Percentiles rank a stretch among this genome's conserved stretches.
Evolutionary conservation across 2,329 filamentous ascomycete species (phyloP).

Genomic region (Chaetomiaceae sp.): DNA sequence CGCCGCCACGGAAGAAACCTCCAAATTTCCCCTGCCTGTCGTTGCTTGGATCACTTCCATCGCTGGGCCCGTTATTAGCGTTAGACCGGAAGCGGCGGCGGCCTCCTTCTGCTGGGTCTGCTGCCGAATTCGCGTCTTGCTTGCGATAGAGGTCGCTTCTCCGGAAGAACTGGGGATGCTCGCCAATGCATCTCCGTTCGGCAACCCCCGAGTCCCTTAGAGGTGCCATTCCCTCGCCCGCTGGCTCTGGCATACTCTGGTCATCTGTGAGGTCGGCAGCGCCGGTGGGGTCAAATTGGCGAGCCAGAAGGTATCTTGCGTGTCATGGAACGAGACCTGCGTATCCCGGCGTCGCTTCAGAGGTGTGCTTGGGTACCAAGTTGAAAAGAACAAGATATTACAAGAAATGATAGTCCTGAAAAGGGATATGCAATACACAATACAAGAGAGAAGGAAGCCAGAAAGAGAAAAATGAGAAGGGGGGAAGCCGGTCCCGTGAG

Average conservation of each 20-base stretch:
- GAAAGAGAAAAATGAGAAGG: too few species aligned
- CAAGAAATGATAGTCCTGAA: neutral
- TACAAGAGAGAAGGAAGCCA: conserved; percentile 16
- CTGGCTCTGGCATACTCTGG: conserved; percentile 25
- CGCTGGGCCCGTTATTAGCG: conserved; percentile 4
- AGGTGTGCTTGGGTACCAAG: neutral
- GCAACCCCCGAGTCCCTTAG: conserved; percentile 15
- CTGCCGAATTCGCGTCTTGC: conserved; percentile 10
- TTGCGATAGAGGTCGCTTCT: conserved; percentile 5
- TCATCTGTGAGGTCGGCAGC: conserved; percentile 18
- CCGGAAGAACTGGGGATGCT: conserved; percentile 2
- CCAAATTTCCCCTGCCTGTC: neutral
- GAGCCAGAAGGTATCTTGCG: conserved; percentile 6
- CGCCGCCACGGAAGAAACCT: neutral
- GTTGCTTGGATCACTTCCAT: too few species aligned
- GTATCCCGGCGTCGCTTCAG: neutral
- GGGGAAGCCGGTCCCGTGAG: conserved; percentile 28
- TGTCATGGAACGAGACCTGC: conserved; percentile 10
- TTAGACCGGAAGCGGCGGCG: neutral
- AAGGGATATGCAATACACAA: conserved; percentile 11
- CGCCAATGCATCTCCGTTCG: conserved; percentile 16
- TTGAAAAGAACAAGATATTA: conserved; percentile 15
- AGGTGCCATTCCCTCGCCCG: conserved; percentile 30
- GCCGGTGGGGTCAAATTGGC: conserved; percentile 19
- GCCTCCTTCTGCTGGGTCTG: neutral